Conservation (phyloP, 208 protist genomes). For the Naegleria gruberi region DNA sequence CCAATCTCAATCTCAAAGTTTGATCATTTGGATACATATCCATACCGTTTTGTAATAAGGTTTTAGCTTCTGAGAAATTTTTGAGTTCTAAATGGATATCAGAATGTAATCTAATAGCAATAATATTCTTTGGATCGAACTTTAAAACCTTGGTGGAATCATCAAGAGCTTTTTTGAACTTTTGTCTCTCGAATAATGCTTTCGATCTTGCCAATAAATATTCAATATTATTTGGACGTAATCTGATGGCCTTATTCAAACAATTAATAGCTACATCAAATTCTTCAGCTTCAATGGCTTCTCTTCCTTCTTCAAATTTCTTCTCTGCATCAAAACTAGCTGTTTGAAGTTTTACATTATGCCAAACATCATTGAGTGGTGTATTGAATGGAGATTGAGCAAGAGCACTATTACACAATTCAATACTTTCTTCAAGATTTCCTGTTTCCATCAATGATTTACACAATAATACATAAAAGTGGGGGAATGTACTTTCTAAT, state of each 20-base stretch:
- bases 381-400: background rate
- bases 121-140: background rate
- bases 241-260: background rate
- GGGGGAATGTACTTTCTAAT: background rate
- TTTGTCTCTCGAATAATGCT: background rate
- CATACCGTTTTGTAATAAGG: background rate
- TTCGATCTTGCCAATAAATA: background rate
- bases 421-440: background rate
- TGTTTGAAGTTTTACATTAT: background rate
- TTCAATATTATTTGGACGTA: background rate
- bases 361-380: background rate
- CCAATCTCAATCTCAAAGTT: background rate
- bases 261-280: background rate
- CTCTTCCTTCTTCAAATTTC: background rate
- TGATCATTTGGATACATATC: background rate
- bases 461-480: slow-evolving; percentile 6
- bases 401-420: background rate
- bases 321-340: background rate
- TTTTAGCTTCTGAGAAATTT: background rate
- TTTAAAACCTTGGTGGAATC: background rate
- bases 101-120: background rate
- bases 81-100: background rate
- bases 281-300: background rate
- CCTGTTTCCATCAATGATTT: background rate
- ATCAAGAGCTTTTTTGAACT: background rate